phyloP scores from a whole-genome alignment of 805 yeast genomes.

The Lipomyces sp. region DNA sequence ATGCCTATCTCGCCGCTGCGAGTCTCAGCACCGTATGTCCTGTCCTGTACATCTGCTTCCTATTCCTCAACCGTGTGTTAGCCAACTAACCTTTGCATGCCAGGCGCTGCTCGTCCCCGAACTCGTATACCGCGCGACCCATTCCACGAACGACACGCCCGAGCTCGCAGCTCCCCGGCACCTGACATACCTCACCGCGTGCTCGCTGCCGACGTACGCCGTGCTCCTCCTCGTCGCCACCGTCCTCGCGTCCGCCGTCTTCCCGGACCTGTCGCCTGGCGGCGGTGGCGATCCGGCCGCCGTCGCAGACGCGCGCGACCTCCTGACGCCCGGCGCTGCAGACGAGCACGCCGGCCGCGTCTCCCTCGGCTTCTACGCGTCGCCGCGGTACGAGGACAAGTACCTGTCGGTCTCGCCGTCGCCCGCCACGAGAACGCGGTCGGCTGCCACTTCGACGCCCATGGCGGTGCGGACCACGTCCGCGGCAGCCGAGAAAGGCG shows the following conservation, averaged over 20 bases:
- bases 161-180: too few relatives aligned
- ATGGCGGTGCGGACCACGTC: background rate
- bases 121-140: slow-evolving; percentile 4
- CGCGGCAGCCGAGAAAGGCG: too few relatives aligned
- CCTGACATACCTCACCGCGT: slow-evolving; percentile 1
- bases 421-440: background rate
- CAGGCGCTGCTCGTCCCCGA: slow-evolving; percentile 15
- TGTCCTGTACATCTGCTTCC: background rate
- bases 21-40: slow-evolving; percentile 5
- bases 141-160: too few relatives aligned
- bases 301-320: background rate
- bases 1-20: slow-evolving; percentile 5
- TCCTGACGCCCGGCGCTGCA: too few relatives aligned
- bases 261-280: background rate
- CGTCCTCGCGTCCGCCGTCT: background rate
- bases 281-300: background rate
- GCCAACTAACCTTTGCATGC: background rate
- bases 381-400: slow-evolving; percentile 25
- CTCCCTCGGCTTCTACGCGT: slow-evolving; percentile 22
- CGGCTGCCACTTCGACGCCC: background rate
- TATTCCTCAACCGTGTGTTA: background rate
- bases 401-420: slow-evolving; percentile 9
- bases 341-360: slow-evolving; percentile 1
- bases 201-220: slow-evolving; percentile 11
- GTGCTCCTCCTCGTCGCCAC: slow-evolving; percentile 13